Base-by-base conservation (phyloP, 2,329 filamentous ascomycete genomes). In the Botryotinia calthae region DNA sequence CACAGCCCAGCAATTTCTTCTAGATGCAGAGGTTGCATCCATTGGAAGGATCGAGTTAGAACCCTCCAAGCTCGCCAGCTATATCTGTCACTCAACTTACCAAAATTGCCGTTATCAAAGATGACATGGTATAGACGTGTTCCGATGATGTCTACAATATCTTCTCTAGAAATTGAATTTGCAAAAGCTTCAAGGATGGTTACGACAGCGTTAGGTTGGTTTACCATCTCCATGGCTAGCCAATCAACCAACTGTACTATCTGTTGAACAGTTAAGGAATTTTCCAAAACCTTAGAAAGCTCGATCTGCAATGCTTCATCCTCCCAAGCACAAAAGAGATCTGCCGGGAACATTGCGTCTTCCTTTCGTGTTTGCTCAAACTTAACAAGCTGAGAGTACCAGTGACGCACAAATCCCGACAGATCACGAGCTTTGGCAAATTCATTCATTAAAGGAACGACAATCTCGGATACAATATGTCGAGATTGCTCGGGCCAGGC, bases 361-460 rank as follows among this genome's bases (percentile, higher is more conserved):
- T 73, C 69, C 72, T 78, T 74, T 34, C 76, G 75, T 51, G 81
- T 74, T 56, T 75, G 77, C 61, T 79, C 78, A 71, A 76, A 78
- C 42, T 73, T 72, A 51, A 78, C 75, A 40, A 80, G 74, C 64
- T 81, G 78, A 37, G 72, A 66, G 73, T 80, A 80, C 83, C 83
- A 85, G 70, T 80, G 80, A 16, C 76, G 79, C 31, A 84, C 75
- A 67, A 85, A 85, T 2, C 80, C 81, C 31, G 80, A 77, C 7
- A 84, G 76, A 74, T 84, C 80, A 72, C 84, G 81, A 56, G 82
- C 80, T 73, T 81, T 82, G 28, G 81, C 76, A 74, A 84, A 85
- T n/a, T 81, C 82, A 28, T 77, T 76, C 79, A 84, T 81, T 16
- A 85, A 76, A n/a, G 83, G 83, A 51, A 83, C 73, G 46, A 84